These are phyloP conservation scores for Eucalyptus globulus DNA, from an alignment of 345 rosid genomes.

Conservation along the genomic window DNA sequence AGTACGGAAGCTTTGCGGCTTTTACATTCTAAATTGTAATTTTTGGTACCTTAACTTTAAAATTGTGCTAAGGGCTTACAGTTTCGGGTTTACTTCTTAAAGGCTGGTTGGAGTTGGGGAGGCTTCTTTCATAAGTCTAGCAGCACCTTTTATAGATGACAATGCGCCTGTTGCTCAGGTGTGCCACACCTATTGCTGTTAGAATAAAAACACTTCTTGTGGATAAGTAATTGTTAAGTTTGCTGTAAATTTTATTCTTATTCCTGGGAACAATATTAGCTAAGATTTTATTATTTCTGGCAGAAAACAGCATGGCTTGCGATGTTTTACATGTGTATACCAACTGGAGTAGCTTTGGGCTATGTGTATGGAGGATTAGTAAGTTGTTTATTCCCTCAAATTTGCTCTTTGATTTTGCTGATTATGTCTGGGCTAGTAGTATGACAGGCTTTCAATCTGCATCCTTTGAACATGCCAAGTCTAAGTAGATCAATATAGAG, in stretches of 20 bases:
- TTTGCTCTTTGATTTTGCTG: neutral
- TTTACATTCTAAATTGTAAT: neutral
- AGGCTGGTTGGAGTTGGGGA: slow-evolving; percentile 99
- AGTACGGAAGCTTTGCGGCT: neutral
- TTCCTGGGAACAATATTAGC: neutral
- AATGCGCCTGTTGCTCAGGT: slow-evolving; percentile 82
- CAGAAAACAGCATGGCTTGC: slow-evolving; percentile 96
- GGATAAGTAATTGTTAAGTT: neutral
- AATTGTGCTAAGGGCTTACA: neutral
- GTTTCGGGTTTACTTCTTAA: neutral
- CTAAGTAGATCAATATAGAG: neutral
- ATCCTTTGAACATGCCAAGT: neutral
- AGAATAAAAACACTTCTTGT: neutral
- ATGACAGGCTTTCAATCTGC: neutral
- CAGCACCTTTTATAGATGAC: slow-evolving; percentile 96
- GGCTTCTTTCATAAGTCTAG: slow-evolving; percentile 97
- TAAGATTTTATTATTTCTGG: neutral
- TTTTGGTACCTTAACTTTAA: neutral
- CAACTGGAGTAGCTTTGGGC: slow-evolving; percentile 84
- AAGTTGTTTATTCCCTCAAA: slow-evolving; percentile 10
- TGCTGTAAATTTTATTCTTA: neutral
- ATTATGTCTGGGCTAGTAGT: neutral
- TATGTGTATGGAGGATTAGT: slow-evolving; percentile 91
- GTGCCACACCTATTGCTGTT: neutral
- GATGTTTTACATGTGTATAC: slow-evolving; percentile 94